phyloP scores from a whole-genome alignment of 768 basidiomycete species.

The Trametes cinnabarina region DNA sequence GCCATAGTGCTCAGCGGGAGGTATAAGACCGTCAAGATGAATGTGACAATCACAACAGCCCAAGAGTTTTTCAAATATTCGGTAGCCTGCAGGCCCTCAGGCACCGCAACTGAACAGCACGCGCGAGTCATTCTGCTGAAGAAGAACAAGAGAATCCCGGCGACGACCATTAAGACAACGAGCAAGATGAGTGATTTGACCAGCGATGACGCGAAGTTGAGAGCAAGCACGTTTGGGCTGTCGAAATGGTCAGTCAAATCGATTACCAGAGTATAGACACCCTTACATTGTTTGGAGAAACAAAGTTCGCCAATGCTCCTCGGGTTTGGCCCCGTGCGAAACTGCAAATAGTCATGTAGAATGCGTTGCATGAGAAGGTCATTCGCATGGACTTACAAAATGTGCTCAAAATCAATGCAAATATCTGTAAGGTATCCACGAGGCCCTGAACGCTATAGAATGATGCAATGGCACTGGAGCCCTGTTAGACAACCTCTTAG shows the following conservation, averaged over 20 bases:
- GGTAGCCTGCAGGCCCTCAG: slow-evolving; percentile 55
- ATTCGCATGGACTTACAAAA: slow-evolving; percentile 42
- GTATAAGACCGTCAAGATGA: slow-evolving; percentile 66
- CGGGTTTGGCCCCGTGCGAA: slow-evolving; percentile 23
- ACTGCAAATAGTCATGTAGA: neutral
- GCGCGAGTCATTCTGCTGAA: slow-evolving; percentile 51
- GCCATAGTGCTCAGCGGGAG: slow-evolving; percentile 77
- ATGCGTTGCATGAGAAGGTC: neutral
- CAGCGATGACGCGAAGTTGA: slow-evolving; percentile 67
- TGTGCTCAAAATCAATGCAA: slow-evolving; percentile 66
- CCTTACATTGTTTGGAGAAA: slow-evolving; percentile 69
- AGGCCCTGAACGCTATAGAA: slow-evolving; percentile 73
- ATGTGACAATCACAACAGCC: slow-evolving; percentile 59
- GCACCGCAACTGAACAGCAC: slow-evolving; percentile 46
- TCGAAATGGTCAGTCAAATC: slow-evolving; percentile 4
- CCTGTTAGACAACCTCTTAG: slow-evolving; percentile 36
- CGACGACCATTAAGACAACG: slow-evolving; percentile 52
- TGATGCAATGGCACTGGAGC: slow-evolving; percentile 64
- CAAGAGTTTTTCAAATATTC: slow-evolving; percentile 43
- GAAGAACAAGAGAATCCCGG: slow-evolving; percentile 52
- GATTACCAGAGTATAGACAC: neutral
- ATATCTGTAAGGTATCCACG: slow-evolving; percentile 66
- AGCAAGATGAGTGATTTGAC: slow-evolving; percentile 61
- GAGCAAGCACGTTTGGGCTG: slow-evolving; percentile 71
- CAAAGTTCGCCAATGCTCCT: slow-evolving; percentile 53